Evolutionary conservation across 495 filamentous ascomycete genomes (phyloP).

Genomic region (Tuber indicum): DNA sequence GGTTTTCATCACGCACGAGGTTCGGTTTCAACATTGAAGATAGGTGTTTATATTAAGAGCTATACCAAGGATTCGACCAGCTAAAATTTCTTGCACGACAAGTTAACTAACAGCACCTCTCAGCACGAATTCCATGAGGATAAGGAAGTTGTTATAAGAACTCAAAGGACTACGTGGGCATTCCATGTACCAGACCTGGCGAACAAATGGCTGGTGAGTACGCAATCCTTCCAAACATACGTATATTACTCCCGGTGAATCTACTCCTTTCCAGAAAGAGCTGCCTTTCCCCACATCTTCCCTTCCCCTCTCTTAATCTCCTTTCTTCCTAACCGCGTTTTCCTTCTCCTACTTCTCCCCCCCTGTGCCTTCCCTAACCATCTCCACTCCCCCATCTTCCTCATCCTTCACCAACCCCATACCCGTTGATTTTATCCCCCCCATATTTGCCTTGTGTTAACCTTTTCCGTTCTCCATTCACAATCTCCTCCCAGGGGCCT

Average conservation of each 20-base stretch:
- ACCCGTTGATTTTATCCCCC: no score
- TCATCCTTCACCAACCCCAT: no score
- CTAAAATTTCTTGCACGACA: neutral
- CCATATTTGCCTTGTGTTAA: no score
- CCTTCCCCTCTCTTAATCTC: neutral
- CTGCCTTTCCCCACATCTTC: neutral
- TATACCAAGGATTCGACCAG: neutral
- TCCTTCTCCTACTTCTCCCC: no score
- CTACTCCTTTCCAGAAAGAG: neutral
- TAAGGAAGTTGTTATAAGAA: neutral
- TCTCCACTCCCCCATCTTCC: no score
- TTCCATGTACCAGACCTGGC: neutral
- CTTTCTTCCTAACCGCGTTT: no score
- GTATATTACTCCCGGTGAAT: neutral
- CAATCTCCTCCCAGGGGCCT: no score
- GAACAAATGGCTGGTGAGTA: neutral
- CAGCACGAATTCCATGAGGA: neutral
- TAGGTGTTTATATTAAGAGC: neutral
- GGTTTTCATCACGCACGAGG: neutral
- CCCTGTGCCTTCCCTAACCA: no score
- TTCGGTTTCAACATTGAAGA: neutral
- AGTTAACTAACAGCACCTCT: neutral
- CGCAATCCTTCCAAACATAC: neutral
- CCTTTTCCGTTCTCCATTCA: no score
- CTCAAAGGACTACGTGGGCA: neutral